Conservation (phyloP, 2,329 filamentous ascomycete species). For the Fusarium kyushuense region DNA sequence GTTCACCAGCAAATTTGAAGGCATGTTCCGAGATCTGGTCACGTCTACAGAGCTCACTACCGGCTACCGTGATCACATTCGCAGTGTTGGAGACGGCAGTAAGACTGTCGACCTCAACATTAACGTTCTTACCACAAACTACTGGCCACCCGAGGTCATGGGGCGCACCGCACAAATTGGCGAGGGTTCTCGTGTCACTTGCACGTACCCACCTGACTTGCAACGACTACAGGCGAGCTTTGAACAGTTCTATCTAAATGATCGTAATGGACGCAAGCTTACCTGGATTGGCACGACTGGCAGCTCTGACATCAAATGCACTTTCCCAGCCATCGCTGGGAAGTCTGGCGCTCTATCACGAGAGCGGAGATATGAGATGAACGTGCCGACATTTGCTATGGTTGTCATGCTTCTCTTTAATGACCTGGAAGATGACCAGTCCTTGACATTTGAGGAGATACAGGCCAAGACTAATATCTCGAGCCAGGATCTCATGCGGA, state of each 20-base stretch:
- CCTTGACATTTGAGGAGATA: constrained; percentile 78
- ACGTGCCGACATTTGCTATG: constrained; percentile 93
- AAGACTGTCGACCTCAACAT: constrained; percentile 80
- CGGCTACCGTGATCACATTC: constrained; percentile 78
- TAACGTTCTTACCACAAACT: constrained; percentile 90
- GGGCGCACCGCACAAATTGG: constrained; percentile 67
- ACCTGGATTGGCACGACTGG: constrained; percentile 82
- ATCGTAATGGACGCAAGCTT: constrained; percentile 87
- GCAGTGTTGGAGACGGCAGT: constrained; percentile 61
- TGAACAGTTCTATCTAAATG: constrained; percentile 86
- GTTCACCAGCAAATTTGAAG: constrained; percentile 92
- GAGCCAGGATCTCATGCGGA: constrained; percentile 76
- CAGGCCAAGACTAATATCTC: constrained; percentile 85
- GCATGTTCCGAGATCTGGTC: constrained; percentile 97
- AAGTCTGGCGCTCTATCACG: constrained; percentile 72
- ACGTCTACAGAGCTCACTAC: constrained; percentile 85
- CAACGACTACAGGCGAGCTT: constrained; percentile 84
- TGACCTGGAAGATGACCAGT: constrained; percentile 68
- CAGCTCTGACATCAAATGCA: constrained; percentile 85
- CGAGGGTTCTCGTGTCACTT: constrained; percentile 58
- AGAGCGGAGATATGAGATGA: constrained; percentile 86
- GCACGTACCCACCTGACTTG: constrained; percentile 81
- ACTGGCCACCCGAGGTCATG: constrained; percentile 94
- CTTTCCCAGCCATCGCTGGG: constrained; percentile 77
- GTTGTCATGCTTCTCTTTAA: constrained; percentile 92